Evolutionary conservation across 106 monocot species (phyloP).

Genomic region (Cymbidium sinense): DNA sequence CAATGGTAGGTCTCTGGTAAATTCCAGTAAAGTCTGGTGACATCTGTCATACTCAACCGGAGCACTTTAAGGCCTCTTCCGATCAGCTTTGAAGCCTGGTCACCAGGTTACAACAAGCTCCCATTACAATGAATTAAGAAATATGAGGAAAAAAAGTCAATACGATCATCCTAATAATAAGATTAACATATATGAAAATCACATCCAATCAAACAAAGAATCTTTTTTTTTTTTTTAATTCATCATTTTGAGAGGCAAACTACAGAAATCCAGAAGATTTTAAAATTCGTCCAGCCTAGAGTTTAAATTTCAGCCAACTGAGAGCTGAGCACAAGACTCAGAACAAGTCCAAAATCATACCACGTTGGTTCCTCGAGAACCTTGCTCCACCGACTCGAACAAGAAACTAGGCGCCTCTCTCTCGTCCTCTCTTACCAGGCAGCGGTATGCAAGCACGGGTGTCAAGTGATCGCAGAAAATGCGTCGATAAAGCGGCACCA

Average conservation of each 20-base stretch:
- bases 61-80: background rate
- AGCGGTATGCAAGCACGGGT: constrained; percentile 42
- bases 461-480: constrained; percentile 46
- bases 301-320: background rate
- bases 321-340: background rate
- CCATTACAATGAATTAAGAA: background rate
- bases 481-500: constrained; percentile 35
- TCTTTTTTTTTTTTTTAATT: background rate
- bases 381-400: constrained; percentile 63
- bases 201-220: background rate
- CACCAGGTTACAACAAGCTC: background rate
- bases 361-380: constrained; percentile 33
- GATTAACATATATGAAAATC: background rate
- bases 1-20: background rate
- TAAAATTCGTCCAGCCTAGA: background rate
- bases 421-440: constrained; percentile 48
- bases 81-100: background rate
- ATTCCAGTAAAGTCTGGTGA: background rate
- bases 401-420: constrained; percentile 60
- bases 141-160: background rate
- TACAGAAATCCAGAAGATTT: background rate
- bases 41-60: background rate
- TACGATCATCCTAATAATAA: too few relatives aligned
- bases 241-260: background rate
- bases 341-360: constrained; percentile 11